Conservation (phyloP, 2,329 filamentous ascomycete genomes). For the Phialophora macrospora region DNA sequence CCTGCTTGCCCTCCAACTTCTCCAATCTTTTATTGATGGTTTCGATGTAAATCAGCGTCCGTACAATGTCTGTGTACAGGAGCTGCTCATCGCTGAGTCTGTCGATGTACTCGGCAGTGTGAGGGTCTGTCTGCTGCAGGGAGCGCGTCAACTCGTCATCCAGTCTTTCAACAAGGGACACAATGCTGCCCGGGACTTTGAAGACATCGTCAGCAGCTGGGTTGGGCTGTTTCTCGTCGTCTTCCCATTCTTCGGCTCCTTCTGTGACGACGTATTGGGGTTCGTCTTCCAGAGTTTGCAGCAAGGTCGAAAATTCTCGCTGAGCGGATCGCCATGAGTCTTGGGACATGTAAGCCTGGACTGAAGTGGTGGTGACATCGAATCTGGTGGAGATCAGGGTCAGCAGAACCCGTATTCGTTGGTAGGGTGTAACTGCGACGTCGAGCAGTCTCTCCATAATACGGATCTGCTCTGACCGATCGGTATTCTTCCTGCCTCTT, state of each 20-base stretch:
- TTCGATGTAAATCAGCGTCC: constrained; percentile 87
- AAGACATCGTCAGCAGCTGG: constrained; percentile 75
- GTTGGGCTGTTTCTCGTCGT: constrained; percentile 89
- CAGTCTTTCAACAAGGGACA: constrained; percentile 91
- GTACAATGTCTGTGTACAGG: constrained; percentile 91
- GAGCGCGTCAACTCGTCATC: constrained; percentile 97
- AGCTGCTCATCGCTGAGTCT: constrained; percentile 86
- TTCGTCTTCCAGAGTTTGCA: constrained; percentile 79
- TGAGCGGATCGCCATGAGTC: constrained; percentile 97
- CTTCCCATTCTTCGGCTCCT: constrained; percentile 96
- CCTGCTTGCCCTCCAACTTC: constrained; percentile 75
- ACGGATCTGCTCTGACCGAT: constrained; percentile 90
- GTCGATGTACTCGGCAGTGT: constrained; percentile 98
- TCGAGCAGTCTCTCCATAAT: constrained; percentile 96
- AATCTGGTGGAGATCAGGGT: constrained; percentile 93
- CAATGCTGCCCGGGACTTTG: constrained; percentile 91
- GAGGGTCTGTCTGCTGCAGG: constrained; percentile 96
- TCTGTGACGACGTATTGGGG: constrained; percentile 84
- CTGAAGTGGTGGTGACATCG: constrained; percentile 80
- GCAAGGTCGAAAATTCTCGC: constrained; percentile 77
- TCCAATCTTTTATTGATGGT: constrained; percentile 67
- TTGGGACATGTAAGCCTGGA: constrained; percentile 78
- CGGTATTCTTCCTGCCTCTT: constrained; percentile 98
- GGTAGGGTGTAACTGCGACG: constrained; percentile 88
- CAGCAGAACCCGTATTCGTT: constrained; percentile 88